Evolutionary conservation across 2,329 filamentous ascomycete genomes (phyloP).

Genomic region (Thelonectria blattea): DNA sequence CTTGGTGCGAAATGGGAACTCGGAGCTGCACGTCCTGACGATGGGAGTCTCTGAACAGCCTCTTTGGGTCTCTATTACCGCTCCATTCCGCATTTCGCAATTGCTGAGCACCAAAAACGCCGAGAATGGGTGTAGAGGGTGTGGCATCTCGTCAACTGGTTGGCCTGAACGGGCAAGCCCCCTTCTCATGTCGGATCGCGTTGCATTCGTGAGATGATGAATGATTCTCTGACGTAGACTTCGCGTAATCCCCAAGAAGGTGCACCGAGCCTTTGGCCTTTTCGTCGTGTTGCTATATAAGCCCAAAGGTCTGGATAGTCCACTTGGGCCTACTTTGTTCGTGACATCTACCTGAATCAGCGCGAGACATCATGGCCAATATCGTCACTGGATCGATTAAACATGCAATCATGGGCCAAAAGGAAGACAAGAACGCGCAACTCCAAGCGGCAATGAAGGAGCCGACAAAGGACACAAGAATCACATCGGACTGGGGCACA

Average conservation of each 20-base stretch:
- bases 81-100: slow-evolving; percentile 2
- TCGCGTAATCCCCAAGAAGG: slow-evolving; percentile 10
- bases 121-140: background rate
- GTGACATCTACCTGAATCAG: background rate
- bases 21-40: background rate
- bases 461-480: slow-evolving; percentile 60
- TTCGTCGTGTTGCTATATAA: background rate
- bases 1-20: background rate
- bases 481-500: slow-evolving; percentile 80
- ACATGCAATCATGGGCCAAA: slow-evolving; percentile 50
- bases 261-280: background rate
- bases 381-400: slow-evolving; percentile 44
- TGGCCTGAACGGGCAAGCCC: background rate
- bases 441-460: slow-evolving; percentile 65
- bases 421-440: slow-evolving; percentile 64
- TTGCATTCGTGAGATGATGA: slow-evolving; percentile 1
- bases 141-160: background rate
- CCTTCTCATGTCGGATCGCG: background rate
- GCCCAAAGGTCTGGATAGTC: background rate
- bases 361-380: slow-evolving; percentile 27
- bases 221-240: slow-evolving; percentile 33
- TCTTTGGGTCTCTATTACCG: slow-evolving; percentile 8
- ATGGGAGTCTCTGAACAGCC: background rate
- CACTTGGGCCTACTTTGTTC: background rate
- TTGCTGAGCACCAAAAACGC: background rate